Conservation (phyloP, 176 grass and related monocot species). For the Rhynchospora tenuis region DNA sequence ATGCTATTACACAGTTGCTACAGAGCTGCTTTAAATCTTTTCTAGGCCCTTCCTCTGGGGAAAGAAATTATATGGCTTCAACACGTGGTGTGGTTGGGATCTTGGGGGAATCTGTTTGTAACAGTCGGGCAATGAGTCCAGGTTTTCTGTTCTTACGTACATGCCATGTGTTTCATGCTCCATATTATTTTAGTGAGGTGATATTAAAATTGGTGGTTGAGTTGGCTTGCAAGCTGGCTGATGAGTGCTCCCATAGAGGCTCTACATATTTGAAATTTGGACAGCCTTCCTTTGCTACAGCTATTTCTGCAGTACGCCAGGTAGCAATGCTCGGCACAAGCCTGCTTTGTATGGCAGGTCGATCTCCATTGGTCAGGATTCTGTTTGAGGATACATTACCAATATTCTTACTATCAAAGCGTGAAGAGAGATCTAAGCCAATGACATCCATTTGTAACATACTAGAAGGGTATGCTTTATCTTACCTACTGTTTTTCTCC, state of each 20-base stretch:
- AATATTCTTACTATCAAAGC: conserved; percentile 41
- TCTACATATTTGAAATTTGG: conserved; percentile 39
- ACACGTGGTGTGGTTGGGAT: conserved; percentile 39
- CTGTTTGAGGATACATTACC: conserved; percentile 52
- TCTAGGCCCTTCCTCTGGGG: conserved; percentile 30
- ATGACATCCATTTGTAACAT: conserved; percentile 28
- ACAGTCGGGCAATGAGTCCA: conserved; percentile 21
- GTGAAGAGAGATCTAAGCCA: conserved; percentile 32
- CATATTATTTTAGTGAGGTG: conserved; percentile 39
- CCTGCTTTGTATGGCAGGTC: conserved; percentile 53
- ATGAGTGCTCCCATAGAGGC: conserved; percentile 25
- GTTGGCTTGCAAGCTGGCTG: conserved; percentile 37
- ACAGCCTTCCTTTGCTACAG: conserved; percentile 33
- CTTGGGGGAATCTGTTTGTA: conserved; percentile 31
- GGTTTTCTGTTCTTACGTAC: conserved; percentile 43
- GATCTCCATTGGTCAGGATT: conserved; percentile 30
- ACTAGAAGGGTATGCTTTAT: conserved; percentile 45
- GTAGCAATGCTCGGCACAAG: conserved; percentile 44
- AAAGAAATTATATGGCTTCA: conserved; percentile 15
- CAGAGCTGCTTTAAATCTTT: conserved; percentile 62
- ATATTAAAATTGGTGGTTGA: conserved; percentile 58
- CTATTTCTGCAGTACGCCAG: conserved; percentile 34
- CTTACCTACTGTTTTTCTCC: conserved; percentile 42
- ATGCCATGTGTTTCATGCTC: conserved; percentile 41
- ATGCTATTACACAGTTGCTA: conserved; percentile 48